phyloP scores from a whole-genome alignment of 192 early-diverging fungal genomes.

The Entrophospora sp. region DNA sequence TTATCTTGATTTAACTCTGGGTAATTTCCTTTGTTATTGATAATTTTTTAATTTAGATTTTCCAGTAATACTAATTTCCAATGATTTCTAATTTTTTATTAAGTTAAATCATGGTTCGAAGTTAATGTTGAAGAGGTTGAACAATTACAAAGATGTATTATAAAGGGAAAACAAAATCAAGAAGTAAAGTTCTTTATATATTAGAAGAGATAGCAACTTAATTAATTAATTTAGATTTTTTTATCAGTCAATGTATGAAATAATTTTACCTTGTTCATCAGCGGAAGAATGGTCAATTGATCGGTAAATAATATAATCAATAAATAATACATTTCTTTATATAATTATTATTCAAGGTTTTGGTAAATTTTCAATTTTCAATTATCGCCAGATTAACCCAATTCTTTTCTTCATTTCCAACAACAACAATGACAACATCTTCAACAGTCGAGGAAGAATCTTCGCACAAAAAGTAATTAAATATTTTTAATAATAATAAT shows the following conservation, averaged over 20 bases:
- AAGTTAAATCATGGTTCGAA: not conserved
- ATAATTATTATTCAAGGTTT: too few relatives aligned
- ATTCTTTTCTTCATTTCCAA: not conserved
- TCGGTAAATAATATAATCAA: not conserved
- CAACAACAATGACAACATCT: conserved; percentile 16
- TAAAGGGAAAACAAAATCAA: not conserved
- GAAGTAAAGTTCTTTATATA: too few relatives aligned
- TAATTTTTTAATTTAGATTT: not conserved
- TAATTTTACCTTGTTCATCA: not conserved
- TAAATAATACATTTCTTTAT: too few relatives aligned
- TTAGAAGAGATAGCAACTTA: too few relatives aligned
- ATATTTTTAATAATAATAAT: too few relatives aligned
- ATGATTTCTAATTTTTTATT: not conserved
- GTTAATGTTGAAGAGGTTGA: not conserved
- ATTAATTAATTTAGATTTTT: too few relatives aligned
- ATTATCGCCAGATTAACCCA: not conserved
- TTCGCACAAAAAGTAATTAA: too few relatives aligned
- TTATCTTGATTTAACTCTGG: not conserved
- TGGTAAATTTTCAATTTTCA: not conserved
- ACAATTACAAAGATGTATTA: not conserved
- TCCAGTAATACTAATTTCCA: too few relatives aligned
- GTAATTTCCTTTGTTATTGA: too few relatives aligned
- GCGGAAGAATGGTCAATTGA: not conserved
- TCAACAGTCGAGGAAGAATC: too few relatives aligned
- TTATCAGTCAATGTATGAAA: not conserved